A percentile compares a stretch with the other conserved stretches of the same genome.
These are phyloP conservation scores for Blepharisma japonicum DNA, from an alignment of 73 alveolate species.

Conservation along the genomic window DNA sequence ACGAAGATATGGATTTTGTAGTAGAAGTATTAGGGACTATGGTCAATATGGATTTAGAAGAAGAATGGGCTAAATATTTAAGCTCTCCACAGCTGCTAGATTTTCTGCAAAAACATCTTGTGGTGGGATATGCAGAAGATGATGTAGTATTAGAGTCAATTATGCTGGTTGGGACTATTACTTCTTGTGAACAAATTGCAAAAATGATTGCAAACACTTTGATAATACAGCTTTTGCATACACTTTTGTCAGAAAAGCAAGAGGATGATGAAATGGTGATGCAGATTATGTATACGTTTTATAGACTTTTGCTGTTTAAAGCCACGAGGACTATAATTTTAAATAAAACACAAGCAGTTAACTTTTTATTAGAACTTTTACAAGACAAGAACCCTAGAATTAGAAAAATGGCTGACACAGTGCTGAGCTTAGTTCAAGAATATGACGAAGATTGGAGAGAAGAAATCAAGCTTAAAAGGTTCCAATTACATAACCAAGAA, in stretches of 20 bases:
- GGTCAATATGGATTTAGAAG: conserved; percentile 62
- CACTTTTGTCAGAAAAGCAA: conserved; percentile 68
- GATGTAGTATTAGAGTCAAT: conserved; percentile 78
- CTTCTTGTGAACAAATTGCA: conserved; percentile 40
- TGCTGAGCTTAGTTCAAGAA: conserved; percentile 68
- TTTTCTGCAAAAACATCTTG: conserved; percentile 68
- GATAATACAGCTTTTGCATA: conserved; percentile 58
- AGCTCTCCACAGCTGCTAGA: conserved; percentile 62
- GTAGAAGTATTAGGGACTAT: conserved; percentile 74
- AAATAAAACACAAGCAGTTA: conserved; percentile 60
- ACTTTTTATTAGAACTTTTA: conserved; percentile 58
- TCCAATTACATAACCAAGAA: conserved; percentile 69
- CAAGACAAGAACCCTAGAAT: conserved; percentile 75
- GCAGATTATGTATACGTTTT: conserved; percentile 64
- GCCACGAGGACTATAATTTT: conserved; percentile 54
- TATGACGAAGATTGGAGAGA: conserved; percentile 74
- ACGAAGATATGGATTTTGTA: conserved; percentile 65
- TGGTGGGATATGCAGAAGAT: conserved; percentile 76
- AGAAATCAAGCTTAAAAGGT: conserved; percentile 72
- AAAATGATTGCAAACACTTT: conserved; percentile 50
- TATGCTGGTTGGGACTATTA: conserved; percentile 65
- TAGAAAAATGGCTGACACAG: conserved; percentile 63
- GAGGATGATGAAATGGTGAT: conserved; percentile 90
- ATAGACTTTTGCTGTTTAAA: conserved; percentile 64
- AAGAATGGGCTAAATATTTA: conserved; percentile 62